These are phyloP conservation scores for Aspergillus kassunensis DNA, from an alignment of 495 filamentous ascomycete genomes.

Conservation along the genomic window DNA sequence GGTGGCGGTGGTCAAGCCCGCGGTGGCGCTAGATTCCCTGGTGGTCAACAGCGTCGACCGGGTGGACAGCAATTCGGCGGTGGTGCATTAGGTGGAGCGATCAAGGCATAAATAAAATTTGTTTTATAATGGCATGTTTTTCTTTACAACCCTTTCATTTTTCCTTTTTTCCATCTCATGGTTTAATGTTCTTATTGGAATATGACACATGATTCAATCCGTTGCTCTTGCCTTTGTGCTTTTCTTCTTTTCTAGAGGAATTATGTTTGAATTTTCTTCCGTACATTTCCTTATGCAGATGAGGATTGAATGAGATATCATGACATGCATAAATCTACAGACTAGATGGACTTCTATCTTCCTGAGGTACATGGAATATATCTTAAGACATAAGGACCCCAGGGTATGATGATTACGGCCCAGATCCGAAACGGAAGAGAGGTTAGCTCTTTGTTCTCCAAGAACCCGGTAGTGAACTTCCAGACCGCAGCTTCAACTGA, in stretches of 20 bases:
- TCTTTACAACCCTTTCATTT: no score
- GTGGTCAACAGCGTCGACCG: constrained; percentile 47
- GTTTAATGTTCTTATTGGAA: constrained; percentile 25
- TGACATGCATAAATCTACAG: neutral
- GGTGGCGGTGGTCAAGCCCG: constrained; percentile 58
- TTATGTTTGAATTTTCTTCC: constrained; percentile 9
- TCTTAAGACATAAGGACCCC: no score
- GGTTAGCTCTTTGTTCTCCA: no score
- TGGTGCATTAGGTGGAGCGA: constrained; percentile 61
- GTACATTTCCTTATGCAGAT: neutral
- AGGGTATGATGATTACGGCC: no score
- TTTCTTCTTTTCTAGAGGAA: constrained; percentile 4
- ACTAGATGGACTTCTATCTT: neutral
- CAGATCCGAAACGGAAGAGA: no score
- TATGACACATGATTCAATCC: constrained; percentile 18
- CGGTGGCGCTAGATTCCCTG: constrained; percentile 54
- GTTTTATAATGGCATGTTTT: constrained; percentile 41
- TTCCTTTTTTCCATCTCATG: constrained; percentile 23
- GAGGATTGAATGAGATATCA: neutral
- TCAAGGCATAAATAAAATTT: constrained; percentile 52
- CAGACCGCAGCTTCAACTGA: no score
- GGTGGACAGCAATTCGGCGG: constrained; percentile 61
- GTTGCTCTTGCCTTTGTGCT: constrained; percentile 18
- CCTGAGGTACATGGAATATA: no score
- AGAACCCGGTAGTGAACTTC: no score